Conservation (phyloP, 2,329 filamentous ascomycete species). For the Cladophialophora immunda region DNA sequence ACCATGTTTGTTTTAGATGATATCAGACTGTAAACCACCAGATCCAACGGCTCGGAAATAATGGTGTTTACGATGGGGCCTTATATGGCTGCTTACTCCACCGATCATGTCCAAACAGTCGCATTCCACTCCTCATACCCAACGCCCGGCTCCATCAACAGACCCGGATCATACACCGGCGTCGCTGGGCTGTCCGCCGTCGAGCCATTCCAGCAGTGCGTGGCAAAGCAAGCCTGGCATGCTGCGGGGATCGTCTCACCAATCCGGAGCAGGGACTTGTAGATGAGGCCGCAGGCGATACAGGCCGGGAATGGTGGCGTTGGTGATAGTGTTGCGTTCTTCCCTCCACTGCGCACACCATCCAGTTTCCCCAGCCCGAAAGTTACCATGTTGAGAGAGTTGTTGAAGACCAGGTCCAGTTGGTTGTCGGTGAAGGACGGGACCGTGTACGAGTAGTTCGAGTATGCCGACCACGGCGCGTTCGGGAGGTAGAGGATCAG, state of each 20-base stretch:
- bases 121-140: neutral
- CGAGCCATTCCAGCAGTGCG: slow-evolving; percentile 91
- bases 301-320: slow-evolving; percentile 73
- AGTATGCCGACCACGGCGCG: slow-evolving; percentile 39
- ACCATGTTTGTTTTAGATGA: too few relatives aligned
- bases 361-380: slow-evolving; percentile 74
- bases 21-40: neutral
- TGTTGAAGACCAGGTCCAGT: slow-evolving; percentile 81
- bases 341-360: neutral
- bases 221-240: slow-evolving; percentile 77
- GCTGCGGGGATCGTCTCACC: slow-evolving; percentile 72
- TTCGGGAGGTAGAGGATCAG: slow-evolving; percentile 43
- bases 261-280: slow-evolving; percentile 76
- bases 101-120: neutral
- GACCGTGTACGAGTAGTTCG: slow-evolving; percentile 25
- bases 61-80: neutral
- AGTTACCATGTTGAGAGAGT: slow-evolving; percentile 86
- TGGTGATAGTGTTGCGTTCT: neutral
- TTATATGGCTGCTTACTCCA: neutral
- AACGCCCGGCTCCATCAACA: neutral
- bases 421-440: slow-evolving; percentile 47
- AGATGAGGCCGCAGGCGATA: slow-evolving; percentile 86
- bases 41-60: neutral
- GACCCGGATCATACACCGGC: neutral
- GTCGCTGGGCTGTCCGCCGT: neutral